Evolutionary conservation across 75 land plant genomes (phyloP), one percentile per base, ranked within the genome.

Genomic region (Adiantum capillusveneris): DNA sequence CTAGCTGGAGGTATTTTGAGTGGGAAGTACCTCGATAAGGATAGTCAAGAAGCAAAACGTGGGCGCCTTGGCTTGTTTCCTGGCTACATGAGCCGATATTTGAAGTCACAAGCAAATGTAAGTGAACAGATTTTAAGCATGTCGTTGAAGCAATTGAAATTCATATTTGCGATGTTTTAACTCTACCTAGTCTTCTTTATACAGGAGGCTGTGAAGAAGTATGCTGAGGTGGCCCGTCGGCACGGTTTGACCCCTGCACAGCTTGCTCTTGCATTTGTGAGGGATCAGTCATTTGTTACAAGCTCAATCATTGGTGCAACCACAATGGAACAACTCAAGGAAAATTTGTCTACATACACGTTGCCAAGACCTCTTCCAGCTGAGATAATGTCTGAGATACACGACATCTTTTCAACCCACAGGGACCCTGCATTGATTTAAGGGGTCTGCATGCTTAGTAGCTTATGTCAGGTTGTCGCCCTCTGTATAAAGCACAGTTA

Each of bases 51-150:
- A 57, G 76, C 83, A 28, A 77, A 73, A 54, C 74, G 41, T 58
- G 89, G 84, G 28, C 76, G 98, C 46, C 62, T 94, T 7, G 84
- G 79, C 57, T 67, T 86, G 25, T 94, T 86, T 58, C 98, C 96
- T 34, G 98, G 98, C 17, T 94, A 84, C 67, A 94, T 94, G 98
- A 79, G 69, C 54, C 82, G 98, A 68, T 94, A 89, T 65, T 79
- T 67, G n/a, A 75, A 64, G 57, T 90, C 96, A 5, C 31, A 81
- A 26, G 77, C 96, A 1, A 71, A 73, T 94, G 98, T 94, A 67
- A 29, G 63, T 19, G 16, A 5, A 34, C 9, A 5, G 37, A 9
- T 5, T 34, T 34, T 9, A 5, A 34, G n/a, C n/a, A n/a, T n/a
- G n/a, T n/a, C 37, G 3, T 34, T 34, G 9, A 34, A 34, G 37